Percentiles rank a stretch among this genome's conserved stretches.
Conservation (phyloP, 306 rosid species). For the Nissolia schottii region DNA sequence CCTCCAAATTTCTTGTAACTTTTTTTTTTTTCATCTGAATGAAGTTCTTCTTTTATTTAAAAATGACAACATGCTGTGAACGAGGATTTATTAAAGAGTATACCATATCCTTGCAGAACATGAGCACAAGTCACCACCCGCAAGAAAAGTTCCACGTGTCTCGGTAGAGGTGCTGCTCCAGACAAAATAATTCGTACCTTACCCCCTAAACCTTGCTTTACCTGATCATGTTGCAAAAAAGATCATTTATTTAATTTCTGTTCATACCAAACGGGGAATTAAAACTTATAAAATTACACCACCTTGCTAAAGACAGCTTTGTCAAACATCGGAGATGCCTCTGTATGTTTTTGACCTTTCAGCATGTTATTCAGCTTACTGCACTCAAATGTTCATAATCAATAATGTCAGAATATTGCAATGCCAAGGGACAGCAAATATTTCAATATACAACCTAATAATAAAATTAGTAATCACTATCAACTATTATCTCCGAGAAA, state of each 20-base stretch:
- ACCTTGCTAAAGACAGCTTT: conserved; percentile 82
- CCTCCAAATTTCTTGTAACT: not conserved
- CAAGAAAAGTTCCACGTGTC: conserved; percentile 70
- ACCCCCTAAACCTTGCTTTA: conserved; percentile 82
- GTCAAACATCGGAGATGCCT: conserved; percentile 74
- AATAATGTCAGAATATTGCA: conserved; percentile 5
- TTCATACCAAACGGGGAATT: not conserved
- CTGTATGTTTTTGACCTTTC: conserved; percentile 46
- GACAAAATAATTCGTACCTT: conserved; percentile 73
- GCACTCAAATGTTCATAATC: conserved; percentile 20
- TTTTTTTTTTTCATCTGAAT: not conserved
- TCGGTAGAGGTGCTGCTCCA: conserved; percentile 88
- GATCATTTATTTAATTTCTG: not conserved
- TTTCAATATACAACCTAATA: not conserved
- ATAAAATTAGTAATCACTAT: not conserved
- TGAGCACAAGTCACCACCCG: conserved; percentile 83
- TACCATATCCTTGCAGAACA: conserved; percentile 95
- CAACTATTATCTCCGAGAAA: not conserved
- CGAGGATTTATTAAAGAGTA: not conserved
- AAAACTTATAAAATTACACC: not conserved
- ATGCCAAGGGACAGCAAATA: not conserved
- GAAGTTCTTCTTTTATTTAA: not conserved
- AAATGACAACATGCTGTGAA: not conserved
- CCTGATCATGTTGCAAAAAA: conserved; percentile 44
- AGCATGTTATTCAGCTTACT: conserved; percentile 63